Conservation (phyloP, 768 basidiomycete species). For the Baorangia bicolor region DNA sequence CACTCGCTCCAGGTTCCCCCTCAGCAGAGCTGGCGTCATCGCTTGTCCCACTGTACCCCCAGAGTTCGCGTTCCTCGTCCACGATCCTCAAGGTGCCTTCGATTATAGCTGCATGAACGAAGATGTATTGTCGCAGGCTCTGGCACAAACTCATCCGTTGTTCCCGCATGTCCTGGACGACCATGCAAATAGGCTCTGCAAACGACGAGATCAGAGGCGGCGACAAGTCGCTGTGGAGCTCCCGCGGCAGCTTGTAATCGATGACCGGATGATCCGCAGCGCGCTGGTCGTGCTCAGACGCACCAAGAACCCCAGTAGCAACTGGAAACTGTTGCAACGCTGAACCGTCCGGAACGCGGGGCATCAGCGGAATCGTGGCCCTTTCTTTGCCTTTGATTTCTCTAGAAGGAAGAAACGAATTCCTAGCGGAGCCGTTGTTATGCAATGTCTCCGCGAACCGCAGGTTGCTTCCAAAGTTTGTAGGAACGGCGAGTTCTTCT, state of each 20-base stretch:
- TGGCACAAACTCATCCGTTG: conserved; percentile 97
- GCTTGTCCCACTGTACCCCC: conserved; percentile 24
- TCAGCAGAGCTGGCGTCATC: conserved; percentile 22
- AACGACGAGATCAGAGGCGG: conserved; percentile 63
- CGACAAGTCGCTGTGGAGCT: conserved; percentile 49
- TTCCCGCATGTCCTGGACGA: conserved; percentile 92
- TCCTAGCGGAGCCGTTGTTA: not conserved
- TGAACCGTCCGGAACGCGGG: not conserved
- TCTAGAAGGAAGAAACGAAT: not conserved
- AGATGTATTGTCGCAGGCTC: conserved; percentile 91
- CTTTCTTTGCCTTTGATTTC: conserved; percentile 2
- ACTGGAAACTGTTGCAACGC: not conserved
- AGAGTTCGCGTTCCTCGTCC: conserved; percentile 61
- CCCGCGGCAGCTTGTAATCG: conserved; percentile 64
- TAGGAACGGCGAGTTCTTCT: not conserved
- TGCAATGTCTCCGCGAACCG: conserved; percentile 2
- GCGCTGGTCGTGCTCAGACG: conserved; percentile 10
- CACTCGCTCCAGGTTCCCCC: not conserved
- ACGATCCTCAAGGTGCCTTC: conserved; percentile 77
- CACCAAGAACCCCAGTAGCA: not conserved
- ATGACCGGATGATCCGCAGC: conserved; percentile 26
- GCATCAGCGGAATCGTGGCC: not conserved
- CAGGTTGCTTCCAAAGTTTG: not conserved
- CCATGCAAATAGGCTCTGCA: conserved; percentile 73
- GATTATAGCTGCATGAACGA: conserved; percentile 83